Base-by-base conservation (phyloP, 2,329 filamentous ascomycete species). In the Cyphellophora europaea region DNA sequence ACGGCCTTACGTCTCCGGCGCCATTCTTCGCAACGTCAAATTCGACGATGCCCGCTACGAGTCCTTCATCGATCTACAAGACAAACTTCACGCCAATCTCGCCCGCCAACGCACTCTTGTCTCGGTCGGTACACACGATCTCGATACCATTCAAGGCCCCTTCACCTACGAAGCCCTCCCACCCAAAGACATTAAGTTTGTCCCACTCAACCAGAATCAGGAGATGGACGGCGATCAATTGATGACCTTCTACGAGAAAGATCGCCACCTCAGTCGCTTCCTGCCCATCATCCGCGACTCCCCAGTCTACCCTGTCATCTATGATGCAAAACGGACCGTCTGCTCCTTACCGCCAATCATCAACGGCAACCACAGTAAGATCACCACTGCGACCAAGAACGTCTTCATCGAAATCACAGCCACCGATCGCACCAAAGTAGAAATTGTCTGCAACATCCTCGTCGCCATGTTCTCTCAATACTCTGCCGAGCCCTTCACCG, bases 361-460 rank as follows among this genome's bases (percentile, higher is more conserved):
- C 70, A 98, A 98, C 66, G 78, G 88, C 52, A 77, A 98, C 54
- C 88, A 91, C 64, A 95, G 88, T 53, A 98, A 98, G 65, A 98
- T 98, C 57, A 86, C 79, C 5, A 66, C 93, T 29, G 67, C 93
- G 56, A 96, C 88, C 39, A 89, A 74, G 55, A 95, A 98, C 53
- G 77, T 98, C 53, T 84, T 98, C 62, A 93, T 98, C 58, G 91
- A 98, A 62, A 87, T 94, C 52, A 98, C 91, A 5, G 93, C 88
- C 27, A 89, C 87, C 27, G 91, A 98, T 58, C 79, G 82, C 56
- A 98, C 93, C 17, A 98, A 98, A 67, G 74, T 96, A 29, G 88
- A 95, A 50, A 85, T 98, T 46, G 89, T 95, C 42, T 85, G 82
- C 63, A 87, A 93, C 58, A 94, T 95, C 55, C 80, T 98, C 58